Percentiles rank a stretch among this genome's conserved stretches.
Evolutionary conservation across 129 eudicot species (phyloP).

Genomic region (Sambucus nigra): DNA sequence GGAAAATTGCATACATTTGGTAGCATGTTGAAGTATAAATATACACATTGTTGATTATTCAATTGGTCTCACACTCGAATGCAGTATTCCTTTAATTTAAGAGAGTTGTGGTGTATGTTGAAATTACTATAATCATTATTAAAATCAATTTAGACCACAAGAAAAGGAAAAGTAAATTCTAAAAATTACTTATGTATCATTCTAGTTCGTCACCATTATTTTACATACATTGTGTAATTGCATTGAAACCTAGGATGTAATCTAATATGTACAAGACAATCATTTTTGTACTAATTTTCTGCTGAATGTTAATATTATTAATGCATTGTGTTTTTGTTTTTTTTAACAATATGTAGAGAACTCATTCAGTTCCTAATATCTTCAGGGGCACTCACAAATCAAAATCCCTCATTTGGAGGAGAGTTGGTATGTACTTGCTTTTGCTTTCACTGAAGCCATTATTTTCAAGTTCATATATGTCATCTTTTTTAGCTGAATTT

Average conservation of each 20-base stretch:
- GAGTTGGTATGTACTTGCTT: neutral
- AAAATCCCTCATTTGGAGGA: neutral
- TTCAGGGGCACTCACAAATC: neutral
- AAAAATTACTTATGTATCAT: neutral
- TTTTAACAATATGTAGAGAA: too few species aligned
- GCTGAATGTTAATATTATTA: neutral
- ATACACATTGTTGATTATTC: neutral
- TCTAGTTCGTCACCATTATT: neutral
- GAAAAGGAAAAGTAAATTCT: neutral
- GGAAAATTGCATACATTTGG: too few species aligned
- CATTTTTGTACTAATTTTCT: neutral
- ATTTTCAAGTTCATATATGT: neutral
- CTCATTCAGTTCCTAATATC: neutral
- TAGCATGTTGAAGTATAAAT: too few species aligned
- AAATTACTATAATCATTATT: neutral
- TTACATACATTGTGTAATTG: neutral
- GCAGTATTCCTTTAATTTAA: neutral
- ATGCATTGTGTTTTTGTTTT: neutral
- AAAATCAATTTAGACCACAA: neutral
- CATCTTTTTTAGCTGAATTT: too few species aligned
- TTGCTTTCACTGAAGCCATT: neutral
- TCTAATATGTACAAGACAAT: neutral
- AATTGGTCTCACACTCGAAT: neutral
- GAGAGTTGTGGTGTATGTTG: neutral
- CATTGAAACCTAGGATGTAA: neutral